These are phyloP conservation scores for Balansia obtecta DNA, from an alignment of 2,329 filamentous ascomycete genomes.

Conservation along the genomic window DNA sequence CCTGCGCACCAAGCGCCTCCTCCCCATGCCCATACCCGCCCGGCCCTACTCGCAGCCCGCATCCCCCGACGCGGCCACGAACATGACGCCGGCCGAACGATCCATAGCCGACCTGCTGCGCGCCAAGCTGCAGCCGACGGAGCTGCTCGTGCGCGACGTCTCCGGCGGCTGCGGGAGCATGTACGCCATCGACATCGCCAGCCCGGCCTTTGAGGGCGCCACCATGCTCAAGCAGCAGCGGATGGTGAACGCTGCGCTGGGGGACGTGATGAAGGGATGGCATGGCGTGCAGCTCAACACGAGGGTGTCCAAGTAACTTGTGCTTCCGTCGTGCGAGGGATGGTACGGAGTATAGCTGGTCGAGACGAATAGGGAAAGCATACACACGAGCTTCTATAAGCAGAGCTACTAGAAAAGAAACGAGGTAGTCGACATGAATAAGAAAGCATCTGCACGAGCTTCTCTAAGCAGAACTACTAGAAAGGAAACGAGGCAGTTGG, in stretches of 20 bases:
- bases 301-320: slow-evolving; percentile 27
- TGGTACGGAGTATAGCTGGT: no score
- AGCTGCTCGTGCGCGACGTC: slow-evolving; percentile 60
- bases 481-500: no score
- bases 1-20: no score
- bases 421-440: no score
- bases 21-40: neutral
- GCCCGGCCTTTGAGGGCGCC: slow-evolving; percentile 56
- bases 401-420: no score
- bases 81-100: slow-evolving; percentile 39
- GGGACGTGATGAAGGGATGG: slow-evolving; percentile 67
- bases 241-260: slow-evolving; percentile 63
- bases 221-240: slow-evolving; percentile 71
- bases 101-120: slow-evolving; percentile 43
- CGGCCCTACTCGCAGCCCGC: neutral
- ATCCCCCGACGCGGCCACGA: slow-evolving; percentile 1
- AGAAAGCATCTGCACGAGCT: no score
- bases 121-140: slow-evolving; percentile 35
- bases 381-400: no score
- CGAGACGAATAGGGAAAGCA: no score
- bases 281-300: slow-evolving; percentile 75
- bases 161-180: slow-evolving; percentile 77
- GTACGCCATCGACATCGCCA: slow-evolving; percentile 73
- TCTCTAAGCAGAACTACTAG: no score
- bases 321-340: no score